These are phyloP conservation scores for Apiospora koreana DNA, from an alignment of 2,329 filamentous ascomycete species.

Conservation along the genomic window DNA sequence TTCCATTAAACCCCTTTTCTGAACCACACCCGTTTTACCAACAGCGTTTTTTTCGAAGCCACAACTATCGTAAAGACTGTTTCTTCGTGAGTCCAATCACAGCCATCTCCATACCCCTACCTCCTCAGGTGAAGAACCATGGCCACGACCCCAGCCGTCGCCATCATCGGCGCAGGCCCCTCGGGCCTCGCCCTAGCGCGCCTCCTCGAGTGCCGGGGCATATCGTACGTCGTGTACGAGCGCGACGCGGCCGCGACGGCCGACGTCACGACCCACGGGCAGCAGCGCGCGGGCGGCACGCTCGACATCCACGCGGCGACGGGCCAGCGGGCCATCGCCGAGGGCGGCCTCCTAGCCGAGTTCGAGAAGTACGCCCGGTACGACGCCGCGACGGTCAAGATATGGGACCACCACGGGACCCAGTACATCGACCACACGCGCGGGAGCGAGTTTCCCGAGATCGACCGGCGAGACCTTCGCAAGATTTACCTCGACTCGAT, in stretches of 20 bases:
- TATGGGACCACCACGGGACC: constrained; percentile 41
- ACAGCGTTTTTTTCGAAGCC: too few relatives aligned
- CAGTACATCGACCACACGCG: constrained; percentile 26
- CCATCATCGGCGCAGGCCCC: constrained; percentile 51
- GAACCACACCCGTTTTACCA: too few relatives aligned
- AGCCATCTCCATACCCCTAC: too few relatives aligned
- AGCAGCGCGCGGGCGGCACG: constrained; percentile 42
- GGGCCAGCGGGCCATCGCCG: constrained; percentile 52
- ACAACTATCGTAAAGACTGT: too few relatives aligned
- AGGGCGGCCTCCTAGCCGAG: constrained; percentile 49
- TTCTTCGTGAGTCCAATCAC: too few relatives aligned
- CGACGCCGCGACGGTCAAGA: constrained; percentile 51
- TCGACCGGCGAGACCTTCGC: constrained; percentile 49
- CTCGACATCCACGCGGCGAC: constrained; percentile 55
- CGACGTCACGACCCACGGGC: constrained; percentile 36
- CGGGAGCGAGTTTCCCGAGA: constrained; percentile 42
- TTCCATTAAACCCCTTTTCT: too few relatives aligned
- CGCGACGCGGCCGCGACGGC: constrained; percentile 44
- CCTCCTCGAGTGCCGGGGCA: constrained; percentile 47
- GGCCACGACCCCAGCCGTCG: constrained; percentile 35
- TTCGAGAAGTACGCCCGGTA: constrained; percentile 53
- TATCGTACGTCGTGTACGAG: constrained; percentile 53
- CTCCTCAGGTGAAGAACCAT: background rate
- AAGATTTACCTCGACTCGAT: constrained; percentile 47
- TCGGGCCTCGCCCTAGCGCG: constrained; percentile 52